Evolutionary conservation across 495 filamentous ascomycete genomes (phyloP), one percentile per base, ranked within the genome.

Genomic region (Cairneyella variabilis): DNA sequence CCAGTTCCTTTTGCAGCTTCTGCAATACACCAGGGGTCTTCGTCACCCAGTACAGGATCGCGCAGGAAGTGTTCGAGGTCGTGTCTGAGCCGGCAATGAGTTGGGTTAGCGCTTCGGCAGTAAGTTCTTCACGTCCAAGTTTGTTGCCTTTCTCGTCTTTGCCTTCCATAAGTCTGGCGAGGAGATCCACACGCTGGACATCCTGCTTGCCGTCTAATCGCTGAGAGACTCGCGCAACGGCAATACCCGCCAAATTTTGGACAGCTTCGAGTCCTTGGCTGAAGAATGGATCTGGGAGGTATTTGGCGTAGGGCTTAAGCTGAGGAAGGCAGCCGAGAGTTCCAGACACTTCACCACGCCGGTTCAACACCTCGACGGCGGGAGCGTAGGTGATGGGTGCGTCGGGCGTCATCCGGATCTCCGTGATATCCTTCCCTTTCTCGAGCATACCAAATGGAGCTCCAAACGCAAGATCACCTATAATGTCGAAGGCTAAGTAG

Each of bases 71-170:
- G 72, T 96, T 96, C 54, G 83, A 87, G 2, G 90, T 96, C 0
- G 91, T 96, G 66, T 95, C 91, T 40, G 83, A 88, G 22, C 91
- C 91, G 3, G 91, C 91, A 61, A 96, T 96, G 34, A 96, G 74
- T 68, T 95, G 91, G 1, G 90, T 95, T 18, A 95, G 71, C 0
- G 91, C 90, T 66, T 96, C 91, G 20, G 89, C 90, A 3, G 89
- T 92, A 36, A 95, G 75, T 66, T 96, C 91, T 58, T 84, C 76
- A 17, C 86, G 78, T 0, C 86, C 82, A 0, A 96, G 77, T 12
- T 76, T 80, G 32, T 86, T 71, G 30, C 90, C 91, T 17, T 80
- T 86, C 37, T 84, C 81, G 64, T 96, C 91, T 51, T 86, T 85
- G 46, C 88, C 90, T 65, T 96, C 88, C 81, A 93, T 91, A 32